These are phyloP conservation scores for Cyclotella choctawhatcheeana DNA, from an alignment of 108 stramenopile species.

Conservation along the genomic window DNA sequence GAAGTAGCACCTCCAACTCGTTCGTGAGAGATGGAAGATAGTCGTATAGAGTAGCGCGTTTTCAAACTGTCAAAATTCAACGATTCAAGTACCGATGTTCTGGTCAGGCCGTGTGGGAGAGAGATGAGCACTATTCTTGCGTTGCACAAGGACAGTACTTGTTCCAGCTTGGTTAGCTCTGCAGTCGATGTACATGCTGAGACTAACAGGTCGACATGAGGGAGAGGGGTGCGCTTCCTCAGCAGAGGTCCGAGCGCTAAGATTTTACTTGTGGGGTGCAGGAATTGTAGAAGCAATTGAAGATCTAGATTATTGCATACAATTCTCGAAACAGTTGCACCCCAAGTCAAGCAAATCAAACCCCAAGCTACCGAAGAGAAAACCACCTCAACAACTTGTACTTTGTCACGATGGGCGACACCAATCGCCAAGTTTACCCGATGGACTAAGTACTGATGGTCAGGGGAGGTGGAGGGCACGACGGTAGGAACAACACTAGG, in stretches of 20 bases:
- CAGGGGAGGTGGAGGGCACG: neutral
- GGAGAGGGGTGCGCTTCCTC: neutral
- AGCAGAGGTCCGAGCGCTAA: neutral
- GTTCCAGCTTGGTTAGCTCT: too few relatives aligned
- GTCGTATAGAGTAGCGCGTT: neutral
- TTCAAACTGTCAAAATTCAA: neutral
- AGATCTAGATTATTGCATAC: neutral
- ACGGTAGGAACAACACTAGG: neutral
- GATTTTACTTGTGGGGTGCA: neutral
- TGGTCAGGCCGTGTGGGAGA: neutral
- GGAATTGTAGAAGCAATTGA: neutral
- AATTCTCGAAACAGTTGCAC: neutral
- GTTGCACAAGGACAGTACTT: too few relatives aligned
- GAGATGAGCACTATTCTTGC: too few relatives aligned
- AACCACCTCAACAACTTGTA: neutral
- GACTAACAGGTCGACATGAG: neutral
- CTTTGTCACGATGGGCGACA: neutral
- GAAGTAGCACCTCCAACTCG: neutral
- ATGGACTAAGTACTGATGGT: neutral
- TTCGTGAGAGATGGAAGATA: neutral
- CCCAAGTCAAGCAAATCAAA: slow-evolving; percentile 5
- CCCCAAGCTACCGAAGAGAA: slow-evolving; percentile 1
- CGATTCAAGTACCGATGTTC: neutral
- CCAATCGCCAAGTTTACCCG: neutral
- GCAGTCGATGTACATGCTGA: neutral